Evolutionary conservation across 2,329 filamentous ascomycete species (phyloP).

Genomic region (Colletotrichum truncatum): DNA sequence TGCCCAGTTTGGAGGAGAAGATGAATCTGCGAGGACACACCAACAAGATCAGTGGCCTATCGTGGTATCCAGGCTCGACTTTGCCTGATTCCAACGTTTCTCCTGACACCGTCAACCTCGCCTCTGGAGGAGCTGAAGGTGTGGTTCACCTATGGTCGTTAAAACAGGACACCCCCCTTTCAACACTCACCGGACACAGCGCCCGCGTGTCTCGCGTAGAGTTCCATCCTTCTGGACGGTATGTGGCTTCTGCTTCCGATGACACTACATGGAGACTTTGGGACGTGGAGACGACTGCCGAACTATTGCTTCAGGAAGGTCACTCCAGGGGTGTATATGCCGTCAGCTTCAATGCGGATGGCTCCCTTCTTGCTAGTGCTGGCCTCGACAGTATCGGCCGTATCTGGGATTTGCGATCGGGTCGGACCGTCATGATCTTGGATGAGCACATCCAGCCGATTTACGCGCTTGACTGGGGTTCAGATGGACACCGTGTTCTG

Average conservation of each 20-base stretch:
- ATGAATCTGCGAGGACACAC: constrained; percentile 83
- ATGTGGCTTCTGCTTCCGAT: constrained; percentile 91
- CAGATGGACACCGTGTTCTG: constrained; percentile 91
- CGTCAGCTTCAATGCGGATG: constrained; percentile 89
- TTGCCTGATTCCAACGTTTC: constrained; percentile 77
- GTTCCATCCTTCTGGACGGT: constrained; percentile 91
- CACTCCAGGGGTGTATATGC: constrained; percentile 94
- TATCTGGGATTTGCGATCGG: constrained; percentile 94
- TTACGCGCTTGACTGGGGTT: constrained; percentile 90
- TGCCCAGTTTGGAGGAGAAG: constrained; percentile 84
- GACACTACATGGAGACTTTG: constrained; percentile 97
- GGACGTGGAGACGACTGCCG: constrained; percentile 87
- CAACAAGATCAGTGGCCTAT: constrained; percentile 87
- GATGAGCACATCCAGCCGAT: constrained; percentile 89
- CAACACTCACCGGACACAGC: constrained; percentile 83
- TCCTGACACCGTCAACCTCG: constrained; percentile 80
- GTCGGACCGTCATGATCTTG: constrained; percentile 93
- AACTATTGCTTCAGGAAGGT: constrained; percentile 90
- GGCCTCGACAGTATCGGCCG: constrained; percentile 94
- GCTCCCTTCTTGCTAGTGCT: constrained; percentile 89
- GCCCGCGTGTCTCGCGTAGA: constrained; percentile 91
- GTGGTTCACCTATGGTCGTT: constrained; percentile 92
- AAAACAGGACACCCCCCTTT: constrained; percentile 83
- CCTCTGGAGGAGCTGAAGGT: constrained; percentile 89
- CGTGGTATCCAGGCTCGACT: constrained; percentile 89